A percentile compares a stretch with the other conserved stretches of the same genome.
Evolutionary conservation across 2,329 filamentous ascomycete genomes (phyloP).

Genomic region (Neurospora sp.): DNA sequence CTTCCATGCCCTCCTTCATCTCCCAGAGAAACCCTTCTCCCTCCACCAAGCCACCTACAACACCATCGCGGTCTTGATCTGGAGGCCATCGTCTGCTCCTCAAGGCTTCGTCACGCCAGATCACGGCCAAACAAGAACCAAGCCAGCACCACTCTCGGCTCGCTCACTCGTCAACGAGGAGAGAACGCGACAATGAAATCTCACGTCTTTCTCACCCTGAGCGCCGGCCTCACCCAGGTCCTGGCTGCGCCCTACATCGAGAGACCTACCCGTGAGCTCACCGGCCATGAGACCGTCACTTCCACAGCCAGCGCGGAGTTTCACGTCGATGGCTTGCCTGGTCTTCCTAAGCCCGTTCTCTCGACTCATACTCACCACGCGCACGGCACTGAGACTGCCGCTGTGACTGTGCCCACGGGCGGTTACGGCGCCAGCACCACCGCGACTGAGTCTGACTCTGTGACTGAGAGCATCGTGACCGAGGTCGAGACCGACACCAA

Average conservation of each 20-base stretch:
- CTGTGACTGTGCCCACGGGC: not conserved
- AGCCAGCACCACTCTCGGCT: not conserved
- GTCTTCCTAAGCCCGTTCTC: not conserved
- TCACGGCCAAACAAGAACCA: not conserved
- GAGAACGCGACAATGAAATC: not conserved
- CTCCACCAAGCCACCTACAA: not conserved
- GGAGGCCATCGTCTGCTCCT: not conserved
- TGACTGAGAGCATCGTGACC: not conserved
- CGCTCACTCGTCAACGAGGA: not conserved
- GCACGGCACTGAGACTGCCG: not conserved
- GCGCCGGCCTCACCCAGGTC: not conserved
- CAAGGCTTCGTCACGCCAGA: not conserved
- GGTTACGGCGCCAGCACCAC: not conserved
- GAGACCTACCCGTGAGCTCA: not conserved
- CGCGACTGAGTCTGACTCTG: not conserved
- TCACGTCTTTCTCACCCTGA: not conserved
- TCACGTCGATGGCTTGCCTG: not conserved
- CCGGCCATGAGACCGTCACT: not conserved
- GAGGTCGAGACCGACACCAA: not conserved
- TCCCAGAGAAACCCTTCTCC: not conserved
- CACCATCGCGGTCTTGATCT: not conserved
- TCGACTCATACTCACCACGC: not conserved
- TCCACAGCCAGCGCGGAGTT: not conserved
- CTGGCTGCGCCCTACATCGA: not conserved
- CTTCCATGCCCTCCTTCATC: not conserved